Conservation (phyloP, 208 protist species). For the Histomonas meleagridis region DNA sequence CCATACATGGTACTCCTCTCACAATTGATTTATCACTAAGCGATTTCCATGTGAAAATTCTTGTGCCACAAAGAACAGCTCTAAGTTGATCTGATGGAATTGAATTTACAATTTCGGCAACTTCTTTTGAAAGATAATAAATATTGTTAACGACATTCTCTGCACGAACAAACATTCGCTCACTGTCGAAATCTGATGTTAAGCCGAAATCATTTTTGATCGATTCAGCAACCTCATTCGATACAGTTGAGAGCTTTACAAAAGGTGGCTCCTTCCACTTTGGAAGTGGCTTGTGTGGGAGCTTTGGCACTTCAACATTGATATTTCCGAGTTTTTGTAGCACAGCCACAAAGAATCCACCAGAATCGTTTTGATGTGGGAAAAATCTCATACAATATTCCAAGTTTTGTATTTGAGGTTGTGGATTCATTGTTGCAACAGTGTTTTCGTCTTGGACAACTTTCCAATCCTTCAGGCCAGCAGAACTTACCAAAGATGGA, state of each 20-base stretch:
- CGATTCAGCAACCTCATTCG: not conserved
- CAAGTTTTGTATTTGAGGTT: constrained; percentile 41
- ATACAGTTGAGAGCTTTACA: not conserved
- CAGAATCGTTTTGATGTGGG: constrained; percentile 58
- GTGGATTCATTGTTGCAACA: constrained; percentile 44
- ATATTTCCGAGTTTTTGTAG: constrained; percentile 48
- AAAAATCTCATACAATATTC: constrained; percentile 54
- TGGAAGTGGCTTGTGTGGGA: not conserved
- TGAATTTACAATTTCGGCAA: not conserved
- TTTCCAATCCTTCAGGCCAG: constrained; percentile 52
- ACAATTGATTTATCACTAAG: not conserved
- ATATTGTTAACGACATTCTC: not conserved
- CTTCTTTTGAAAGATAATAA: not conserved
- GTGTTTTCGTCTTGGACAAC: constrained; percentile 34
- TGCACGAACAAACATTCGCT: not conserved
- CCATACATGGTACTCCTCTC: not conserved
- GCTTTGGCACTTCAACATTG: not conserved
- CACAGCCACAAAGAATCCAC: constrained; percentile 62
- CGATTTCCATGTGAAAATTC: not conserved
- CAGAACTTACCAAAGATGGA: constrained; percentile 36
- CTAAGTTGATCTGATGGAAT: not conserved
- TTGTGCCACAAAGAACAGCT: not conserved
- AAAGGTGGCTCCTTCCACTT: constrained; percentile 1
- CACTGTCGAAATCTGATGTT: not conserved
- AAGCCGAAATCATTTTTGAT: not conserved